Base-by-base conservation (phyloP, 805 yeast genomes). In the Cyberlindnera petersonii region DNA sequence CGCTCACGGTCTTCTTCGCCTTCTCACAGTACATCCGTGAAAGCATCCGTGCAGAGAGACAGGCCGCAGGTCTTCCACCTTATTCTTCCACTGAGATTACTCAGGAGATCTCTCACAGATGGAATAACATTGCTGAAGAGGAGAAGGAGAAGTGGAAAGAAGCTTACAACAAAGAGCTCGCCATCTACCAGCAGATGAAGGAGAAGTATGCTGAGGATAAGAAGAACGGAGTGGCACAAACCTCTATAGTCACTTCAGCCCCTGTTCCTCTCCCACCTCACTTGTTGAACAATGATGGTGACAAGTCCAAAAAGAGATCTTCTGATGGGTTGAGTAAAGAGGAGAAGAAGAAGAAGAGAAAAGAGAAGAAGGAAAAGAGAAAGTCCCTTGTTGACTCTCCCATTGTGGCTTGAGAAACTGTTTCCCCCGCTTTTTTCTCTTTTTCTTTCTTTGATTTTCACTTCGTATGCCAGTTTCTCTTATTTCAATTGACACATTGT, bases 1-100 rank as follows among this genome's bases (percentile, higher is more conserved):
- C 98, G 13, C 69, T 86, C 56, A 88, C 96, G 17, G 83, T 86
- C 31, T 89, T 79, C 67, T 85, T 91, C 61, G 74, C 79, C 29
- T 91, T 79, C 63, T 79, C 86, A 37, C 80, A 83, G 48, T 79
- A 77, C 49, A 75, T 79, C 48, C 79, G 96, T 55, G 83, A 82
- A 46, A 66, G 72, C 26, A 72, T 89, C 46, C 77, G 81, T 40
- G 80, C 75, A 38, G 88, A 84, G 46, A 75, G 95, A 56, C 72
- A 66, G 40, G 64, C 64, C 26, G 66, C 71, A 28, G 79, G 83
- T 24, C 68, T 72, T 52, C 75, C 82, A 13, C 76, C 86, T 9
- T 70, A 83, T 48, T 71, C 82, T 9, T 84, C 87, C 28, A 75
- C 79, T 16, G 96, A 86, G 53, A 73, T 88, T 62, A 84, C 93